phyloP scores from a whole-genome alignment of 768 basidiomycete genomes.

The Lactarius hengduanensis region DNA sequence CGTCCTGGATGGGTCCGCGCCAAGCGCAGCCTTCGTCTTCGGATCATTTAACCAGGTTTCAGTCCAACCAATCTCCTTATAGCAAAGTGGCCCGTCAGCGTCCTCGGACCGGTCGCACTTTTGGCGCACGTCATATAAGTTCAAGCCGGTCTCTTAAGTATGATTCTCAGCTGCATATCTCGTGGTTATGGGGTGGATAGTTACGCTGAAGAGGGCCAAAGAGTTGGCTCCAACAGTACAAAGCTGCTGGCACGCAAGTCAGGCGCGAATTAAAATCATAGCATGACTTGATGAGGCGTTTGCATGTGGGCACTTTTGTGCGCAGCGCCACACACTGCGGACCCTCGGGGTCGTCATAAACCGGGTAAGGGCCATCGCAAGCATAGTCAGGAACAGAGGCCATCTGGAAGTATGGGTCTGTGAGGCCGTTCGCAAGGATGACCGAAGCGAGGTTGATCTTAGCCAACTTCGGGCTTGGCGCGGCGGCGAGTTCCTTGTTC shows the following conservation, averaged over 20 bases:
- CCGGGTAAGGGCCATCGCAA: constrained; percentile 78
- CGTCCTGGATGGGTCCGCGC: constrained; percentile 55
- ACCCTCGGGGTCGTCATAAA: constrained; percentile 60
- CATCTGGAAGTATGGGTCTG: constrained; percentile 81
- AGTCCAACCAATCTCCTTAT: constrained; percentile 80
- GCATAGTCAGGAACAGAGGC: constrained; percentile 78
- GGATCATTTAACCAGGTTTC: constrained; percentile 85
- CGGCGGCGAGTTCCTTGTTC: constrained; percentile 58
- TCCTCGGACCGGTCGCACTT: constrained; percentile 72
- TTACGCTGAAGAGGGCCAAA: constrained; percentile 67
- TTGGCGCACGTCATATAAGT: constrained; percentile 85
- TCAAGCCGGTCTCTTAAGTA: constrained; percentile 62
- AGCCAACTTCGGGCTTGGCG: constrained; percentile 49
- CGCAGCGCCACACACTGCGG: constrained; percentile 47
- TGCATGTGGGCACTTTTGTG: constrained; percentile 51
- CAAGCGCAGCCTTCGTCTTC: constrained; percentile 73
- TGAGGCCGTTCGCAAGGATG: constrained; percentile 85
- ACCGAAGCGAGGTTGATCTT: constrained; percentile 81
- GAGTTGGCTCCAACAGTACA: constrained; percentile 81
- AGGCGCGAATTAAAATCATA: constrained; percentile 45
- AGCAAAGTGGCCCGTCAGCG: constrained; percentile 60
- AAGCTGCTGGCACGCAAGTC: constrained; percentile 54
- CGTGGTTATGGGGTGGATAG: constrained; percentile 31
- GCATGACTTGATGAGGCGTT: constrained; percentile 51
- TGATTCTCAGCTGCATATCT: not conserved